Evolutionary conservation across 2,329 filamentous ascomycete genomes (phyloP), one percentile per base, ranked within the genome.

Genomic region (Rhynchosporium secalis): DNA sequence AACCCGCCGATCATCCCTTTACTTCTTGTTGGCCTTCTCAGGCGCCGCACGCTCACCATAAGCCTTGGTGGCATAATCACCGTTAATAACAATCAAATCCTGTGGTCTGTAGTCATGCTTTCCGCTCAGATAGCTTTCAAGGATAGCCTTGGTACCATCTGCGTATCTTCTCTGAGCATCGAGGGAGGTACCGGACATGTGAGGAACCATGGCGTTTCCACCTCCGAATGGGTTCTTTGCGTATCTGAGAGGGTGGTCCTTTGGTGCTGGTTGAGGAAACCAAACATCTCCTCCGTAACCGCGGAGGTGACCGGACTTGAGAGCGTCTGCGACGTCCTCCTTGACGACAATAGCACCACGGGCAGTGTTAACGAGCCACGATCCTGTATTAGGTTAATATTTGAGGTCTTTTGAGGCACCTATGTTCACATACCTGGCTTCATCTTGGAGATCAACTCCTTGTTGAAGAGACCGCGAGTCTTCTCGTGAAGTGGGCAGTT

Each of bases 401-500:
- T 13, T 26, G 47, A 36, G 6, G 8, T 3, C n/a, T 15, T 28
- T 72, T 96, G 83, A 91, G 82, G 96, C 3, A 92, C 68, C 1
- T 26, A 46, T 8, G 84, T 55, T 91, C 46, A 85, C 92, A 95
- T 69, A 73, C 90, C 93, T 78, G 89, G 89, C 91, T 98, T 98
- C 95, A 98, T 99, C 90, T 98, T 97, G 79, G 87, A 83, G 76
- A 98, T 94, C 73, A 98, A 84, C 55, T 98, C 92, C 89, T 97
- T 97, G 89, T 98, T 96, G 85, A 98, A 98, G 68, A 99, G 80
- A 71, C 94, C 94, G 66, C 87, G 86, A 41, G 95, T 99, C 86
- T 96, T 96, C 86, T 98, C 94, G 83, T 99, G 95, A 68, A 99
- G 86, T 59, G 95, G 95, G 85, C 93, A 97, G 88, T 99, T 99